These are phyloP conservation scores for Diaporthe ilicicola DNA, from an alignment of 2,329 filamentous ascomycete species.

Conservation along the genomic window DNA sequence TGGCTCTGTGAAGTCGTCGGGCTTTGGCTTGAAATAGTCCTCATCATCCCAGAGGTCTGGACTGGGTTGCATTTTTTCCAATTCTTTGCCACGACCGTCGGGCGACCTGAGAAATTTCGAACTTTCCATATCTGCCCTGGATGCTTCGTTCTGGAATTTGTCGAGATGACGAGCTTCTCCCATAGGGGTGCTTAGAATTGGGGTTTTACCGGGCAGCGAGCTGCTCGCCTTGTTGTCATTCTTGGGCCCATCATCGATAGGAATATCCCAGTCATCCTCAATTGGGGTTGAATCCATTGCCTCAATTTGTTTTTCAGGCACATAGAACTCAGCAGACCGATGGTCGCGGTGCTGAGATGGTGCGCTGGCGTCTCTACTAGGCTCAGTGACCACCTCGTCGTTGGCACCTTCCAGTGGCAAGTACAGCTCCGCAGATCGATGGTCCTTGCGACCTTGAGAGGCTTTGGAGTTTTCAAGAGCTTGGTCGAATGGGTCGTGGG, in stretches of 20 bases:
- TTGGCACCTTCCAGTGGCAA: not conserved
- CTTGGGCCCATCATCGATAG: slow-evolving; percentile 1
- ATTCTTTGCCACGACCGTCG: slow-evolving; percentile 34
- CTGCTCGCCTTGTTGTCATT: not conserved
- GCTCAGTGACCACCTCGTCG: not conserved
- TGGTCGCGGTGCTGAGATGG: not conserved
- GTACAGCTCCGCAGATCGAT: slow-evolving; percentile 20
- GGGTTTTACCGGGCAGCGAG: not conserved
- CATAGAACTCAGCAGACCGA: slow-evolving; percentile 21
- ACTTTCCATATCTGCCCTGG: not conserved
- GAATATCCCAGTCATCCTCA: not conserved
- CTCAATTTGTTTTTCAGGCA: not conserved
- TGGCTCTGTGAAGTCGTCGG: slow-evolving; percentile 21
- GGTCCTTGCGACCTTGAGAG: not conserved
- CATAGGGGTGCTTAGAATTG: not conserved
- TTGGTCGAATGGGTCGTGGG: not conserved
- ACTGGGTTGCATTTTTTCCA: slow-evolving; percentile 32
- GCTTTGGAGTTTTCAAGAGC: not conserved
- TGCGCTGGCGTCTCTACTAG: not conserved
- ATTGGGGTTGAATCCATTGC: not conserved
- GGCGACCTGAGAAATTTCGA: slow-evolving; percentile 11
- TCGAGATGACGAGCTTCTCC: not conserved
- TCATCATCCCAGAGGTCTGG: slow-evolving; percentile 40
- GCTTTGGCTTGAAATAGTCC: slow-evolving; percentile 39
- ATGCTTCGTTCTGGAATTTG: not conserved